Conservation (phyloP, 2,329 filamentous ascomycete genomes). For the Talaromyces albobiverticillius region DNA sequence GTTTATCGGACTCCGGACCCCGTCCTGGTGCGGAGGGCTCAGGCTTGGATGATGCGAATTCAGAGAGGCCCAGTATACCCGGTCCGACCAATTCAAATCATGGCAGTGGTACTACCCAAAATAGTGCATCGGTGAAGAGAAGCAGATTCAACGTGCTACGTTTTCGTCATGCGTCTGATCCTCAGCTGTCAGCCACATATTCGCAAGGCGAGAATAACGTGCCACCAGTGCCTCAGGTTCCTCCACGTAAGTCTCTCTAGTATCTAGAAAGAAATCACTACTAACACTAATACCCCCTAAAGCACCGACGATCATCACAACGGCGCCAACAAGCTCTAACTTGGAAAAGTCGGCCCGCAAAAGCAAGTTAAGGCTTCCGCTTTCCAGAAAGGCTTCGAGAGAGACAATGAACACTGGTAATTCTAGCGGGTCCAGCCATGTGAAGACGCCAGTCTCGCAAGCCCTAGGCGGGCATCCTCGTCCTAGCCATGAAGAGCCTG, state of each 20-base stretch:
- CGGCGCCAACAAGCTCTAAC: conserved; percentile 72
- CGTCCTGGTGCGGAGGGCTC: conserved; percentile 18
- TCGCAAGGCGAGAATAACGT: conserved; percentile 58
- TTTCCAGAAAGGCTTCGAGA: conserved; percentile 31
- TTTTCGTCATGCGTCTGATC: conserved; percentile 90
- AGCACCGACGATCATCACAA: conserved; percentile 78
- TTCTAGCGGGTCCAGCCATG: conserved; percentile 7
- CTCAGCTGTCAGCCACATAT: conserved; percentile 76
- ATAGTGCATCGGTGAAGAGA: conserved; percentile 20
- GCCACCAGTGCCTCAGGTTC: conserved; percentile 39
- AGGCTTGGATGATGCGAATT: conserved; percentile 17
- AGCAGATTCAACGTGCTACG: conserved; percentile 67
- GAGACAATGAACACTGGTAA: conserved; percentile 26
- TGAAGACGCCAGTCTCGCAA: conserved; percentile 7
- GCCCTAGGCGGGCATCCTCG: conserved; percentile 31
- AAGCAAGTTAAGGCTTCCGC: conserved; percentile 38
- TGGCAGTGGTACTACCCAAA: not conserved
- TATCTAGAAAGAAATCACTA: not conserved
- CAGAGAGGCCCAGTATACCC: conserved; percentile 15
- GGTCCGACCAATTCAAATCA: not conserved
- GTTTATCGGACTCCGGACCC: conserved; percentile 35
- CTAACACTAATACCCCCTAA: conserved; percentile 3
- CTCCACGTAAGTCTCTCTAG: conserved; percentile 31
- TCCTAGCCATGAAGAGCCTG: conserved; percentile 63
- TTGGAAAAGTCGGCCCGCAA: conserved; percentile 45